phyloP scores from a whole-genome alignment of 1,284 basidiomycete species.

The Veloboletus limbatus region DNA sequence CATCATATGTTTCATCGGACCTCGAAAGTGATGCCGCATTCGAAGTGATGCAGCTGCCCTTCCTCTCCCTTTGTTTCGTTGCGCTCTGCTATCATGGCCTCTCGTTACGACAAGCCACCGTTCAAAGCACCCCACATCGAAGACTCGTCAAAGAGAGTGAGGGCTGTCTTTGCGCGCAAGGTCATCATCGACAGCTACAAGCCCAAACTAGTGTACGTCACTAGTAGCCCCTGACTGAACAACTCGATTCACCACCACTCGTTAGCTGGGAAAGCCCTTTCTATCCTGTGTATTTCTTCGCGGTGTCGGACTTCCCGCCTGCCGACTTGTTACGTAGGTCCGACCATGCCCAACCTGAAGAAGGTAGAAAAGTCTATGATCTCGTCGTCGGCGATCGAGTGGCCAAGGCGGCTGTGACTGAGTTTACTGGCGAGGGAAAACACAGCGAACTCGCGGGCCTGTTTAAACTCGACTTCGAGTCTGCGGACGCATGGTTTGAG shows the following conservation, averaged over 20 bases:
- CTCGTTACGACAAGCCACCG: conserved; percentile 28
- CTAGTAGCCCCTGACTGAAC: conserved; percentile 1
- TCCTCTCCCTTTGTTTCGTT: no score
- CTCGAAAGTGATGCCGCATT: no score
- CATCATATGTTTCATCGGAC: no score
- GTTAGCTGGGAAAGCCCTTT: conserved; percentile 54
- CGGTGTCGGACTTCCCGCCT: conserved; percentile 40
- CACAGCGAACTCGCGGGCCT: conserved; percentile 45
- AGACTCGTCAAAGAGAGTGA: conserved; percentile 47
- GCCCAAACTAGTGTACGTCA: conserved; percentile 58
- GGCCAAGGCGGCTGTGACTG: conserved; percentile 42
- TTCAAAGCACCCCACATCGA: conserved; percentile 41
- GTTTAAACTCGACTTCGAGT: conserved; percentile 47
- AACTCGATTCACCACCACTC: neutral
- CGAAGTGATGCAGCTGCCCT: no score
- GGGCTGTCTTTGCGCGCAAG: conserved; percentile 50
- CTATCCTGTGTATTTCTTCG: conserved; percentile 58
- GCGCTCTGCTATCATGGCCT: conserved; percentile 10
- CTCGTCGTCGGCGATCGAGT: conserved; percentile 42
- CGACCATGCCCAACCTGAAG: conserved; percentile 27
- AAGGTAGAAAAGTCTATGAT: conserved; percentile 42
- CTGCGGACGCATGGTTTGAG: conserved; percentile 64
- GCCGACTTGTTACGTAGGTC: conserved; percentile 39
- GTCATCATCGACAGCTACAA: conserved; percentile 53
- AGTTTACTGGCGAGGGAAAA: conserved; percentile 32